phyloP scores from a whole-genome alignment of 2,329 filamentous ascomycete genomes.

The Ascocoryne sarcoides region DNA sequence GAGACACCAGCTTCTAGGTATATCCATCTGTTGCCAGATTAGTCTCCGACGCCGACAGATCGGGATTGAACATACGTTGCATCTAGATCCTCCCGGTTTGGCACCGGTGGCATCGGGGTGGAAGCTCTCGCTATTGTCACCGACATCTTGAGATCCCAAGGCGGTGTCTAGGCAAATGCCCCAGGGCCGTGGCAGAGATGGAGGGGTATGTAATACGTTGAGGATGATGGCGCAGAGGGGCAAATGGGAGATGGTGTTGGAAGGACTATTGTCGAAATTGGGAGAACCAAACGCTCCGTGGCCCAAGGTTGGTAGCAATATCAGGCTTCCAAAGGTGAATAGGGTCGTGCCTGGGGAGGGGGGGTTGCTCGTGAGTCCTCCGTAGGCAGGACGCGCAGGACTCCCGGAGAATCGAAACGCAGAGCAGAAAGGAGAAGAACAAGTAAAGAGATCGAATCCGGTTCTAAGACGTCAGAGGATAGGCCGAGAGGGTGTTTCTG shows the following conservation, averaged over 20 bases:
- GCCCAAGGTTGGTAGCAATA: background rate
- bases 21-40: slow-evolving; percentile 57
- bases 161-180: background rate
- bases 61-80: slow-evolving; percentile 43
- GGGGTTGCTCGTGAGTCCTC: background rate
- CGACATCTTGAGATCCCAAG: slow-evolving; percentile 11
- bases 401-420: background rate
- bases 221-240: slow-evolving; percentile 2
- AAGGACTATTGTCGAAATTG: no score
- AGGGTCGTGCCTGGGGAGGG: slow-evolving; percentile 3
- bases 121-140: slow-evolving; percentile 9
- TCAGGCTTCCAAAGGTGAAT: slow-evolving; percentile 2
- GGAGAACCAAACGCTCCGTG: background rate
- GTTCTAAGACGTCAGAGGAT: slow-evolving; percentile 3
- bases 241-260: slow-evolving; percentile 2
- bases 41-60: slow-evolving; percentile 3
- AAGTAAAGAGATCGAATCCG: background rate
- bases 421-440: no score
- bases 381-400: slow-evolving; percentile 5
- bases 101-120: slow-evolving; percentile 43
- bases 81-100: slow-evolving; percentile 53
- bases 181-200: background rate
- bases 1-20: slow-evolving; percentile 84
- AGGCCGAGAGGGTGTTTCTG: no score
- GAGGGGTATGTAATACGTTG: background rate